Conservation (phyloP, 2,329 filamentous ascomycete genomes). For the Fusarium verticillioides region DNA sequence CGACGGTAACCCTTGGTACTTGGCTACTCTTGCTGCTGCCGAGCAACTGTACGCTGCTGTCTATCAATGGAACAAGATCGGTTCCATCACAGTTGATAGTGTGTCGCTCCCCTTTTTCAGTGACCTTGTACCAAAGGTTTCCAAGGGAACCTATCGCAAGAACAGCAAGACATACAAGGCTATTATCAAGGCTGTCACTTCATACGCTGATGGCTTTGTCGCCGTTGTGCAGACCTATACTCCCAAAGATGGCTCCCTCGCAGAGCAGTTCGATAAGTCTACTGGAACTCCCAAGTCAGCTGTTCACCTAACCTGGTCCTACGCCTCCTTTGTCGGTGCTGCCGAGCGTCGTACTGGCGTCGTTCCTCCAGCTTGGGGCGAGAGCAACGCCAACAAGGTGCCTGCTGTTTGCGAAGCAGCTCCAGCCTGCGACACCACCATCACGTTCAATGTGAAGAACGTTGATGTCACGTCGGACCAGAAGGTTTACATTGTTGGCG, state of each 20-base stretch:
- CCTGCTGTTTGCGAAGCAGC: conserved; percentile 35
- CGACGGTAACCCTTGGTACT: conserved; percentile 81
- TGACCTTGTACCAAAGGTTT: conserved; percentile 12
- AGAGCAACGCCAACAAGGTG: conserved; percentile 30
- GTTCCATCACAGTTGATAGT: conserved; percentile 61
- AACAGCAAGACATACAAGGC: conserved; percentile 8
- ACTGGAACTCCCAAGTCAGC: conserved; percentile 68
- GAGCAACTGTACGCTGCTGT: conserved; percentile 81
- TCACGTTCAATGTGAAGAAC: conserved; percentile 36
- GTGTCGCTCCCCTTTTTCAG: conserved; percentile 18
- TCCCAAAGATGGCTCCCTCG: conserved; percentile 67
- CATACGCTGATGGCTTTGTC: conserved; percentile 27
- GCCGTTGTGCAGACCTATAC: conserved; percentile 70
- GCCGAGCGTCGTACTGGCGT: conserved; percentile 63
- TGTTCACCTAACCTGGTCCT: conserved; percentile 77
- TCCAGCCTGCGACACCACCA: conserved; percentile 40
- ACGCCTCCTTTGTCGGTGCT: conserved; percentile 72
- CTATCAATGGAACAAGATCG: conserved; percentile 72
- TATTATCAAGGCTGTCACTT: conserved; percentile 16
- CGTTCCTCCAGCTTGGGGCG: conserved; percentile 65
- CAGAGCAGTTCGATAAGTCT: conserved; percentile 71
- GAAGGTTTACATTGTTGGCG: conserved; percentile 40
- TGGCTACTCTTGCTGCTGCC: conserved; percentile 77
- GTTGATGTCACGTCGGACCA: conserved; percentile 25
- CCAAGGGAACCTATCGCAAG: conserved; percentile 21